Conservation (phyloP, 129 eudicot species). For the Centaurea solstitialis region DNA sequence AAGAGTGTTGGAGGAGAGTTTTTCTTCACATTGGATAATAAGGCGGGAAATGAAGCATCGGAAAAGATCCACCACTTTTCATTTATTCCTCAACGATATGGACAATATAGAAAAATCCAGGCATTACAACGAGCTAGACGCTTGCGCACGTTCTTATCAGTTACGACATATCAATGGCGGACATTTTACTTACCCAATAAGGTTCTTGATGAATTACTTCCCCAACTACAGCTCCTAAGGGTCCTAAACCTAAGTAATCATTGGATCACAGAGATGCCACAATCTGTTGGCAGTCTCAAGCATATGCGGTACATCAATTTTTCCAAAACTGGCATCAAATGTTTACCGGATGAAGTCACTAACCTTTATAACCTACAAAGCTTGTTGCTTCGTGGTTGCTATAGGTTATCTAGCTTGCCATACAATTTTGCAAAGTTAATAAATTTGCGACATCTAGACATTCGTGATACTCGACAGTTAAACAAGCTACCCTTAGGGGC, state of each 20-base stretch:
- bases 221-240: conserved; percentile 24
- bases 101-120: conserved; percentile 15
- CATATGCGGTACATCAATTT: conserved; percentile 28
- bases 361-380: conserved; percentile 39
- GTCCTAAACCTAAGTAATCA: conserved; percentile 16
- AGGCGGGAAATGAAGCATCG: neutral
- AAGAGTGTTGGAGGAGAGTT: too few relatives aligned
- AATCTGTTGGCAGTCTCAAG: conserved; percentile 23
- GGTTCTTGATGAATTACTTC: conserved; percentile 26
- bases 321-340: conserved; percentile 12
- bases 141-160: conserved; percentile 36
- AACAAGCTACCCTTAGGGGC: conserved; percentile 37
- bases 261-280: conserved; percentile 16
- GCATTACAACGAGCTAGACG: neutral
- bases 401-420: conserved; percentile 23
- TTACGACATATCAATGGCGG: neutral
- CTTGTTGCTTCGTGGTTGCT: conserved; percentile 26
- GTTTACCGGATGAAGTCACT: conserved; percentile 30
- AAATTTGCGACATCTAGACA: conserved; percentile 38
- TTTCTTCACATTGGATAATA: conserved; percentile 11
- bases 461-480: conserved; percentile 24
- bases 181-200: conserved; percentile 3
- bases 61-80: conserved; percentile 35
- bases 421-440: neutral
- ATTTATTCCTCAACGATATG: conserved; percentile 19